Base-by-base conservation (phyloP, 345 rosid genomes). In the Eucalyptus curtisii region DNA sequence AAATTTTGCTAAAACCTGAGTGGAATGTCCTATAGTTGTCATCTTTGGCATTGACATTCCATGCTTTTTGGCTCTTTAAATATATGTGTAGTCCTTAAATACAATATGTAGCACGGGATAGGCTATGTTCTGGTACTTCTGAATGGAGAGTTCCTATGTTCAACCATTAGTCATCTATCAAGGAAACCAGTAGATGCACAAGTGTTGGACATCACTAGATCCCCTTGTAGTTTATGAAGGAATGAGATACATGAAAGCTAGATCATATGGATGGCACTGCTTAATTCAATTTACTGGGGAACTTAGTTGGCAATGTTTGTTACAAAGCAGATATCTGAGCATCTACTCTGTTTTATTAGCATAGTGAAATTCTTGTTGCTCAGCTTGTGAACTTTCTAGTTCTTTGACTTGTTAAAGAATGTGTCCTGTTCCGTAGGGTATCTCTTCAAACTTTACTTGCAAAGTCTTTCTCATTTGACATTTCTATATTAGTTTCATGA, bases 401-500 rank as follows among this genome's bases (percentile, higher is more conserved):
- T 76, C 47, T 76, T 30, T 52, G 27, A 86, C 57, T 49, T n/a
- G 87, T 20, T 8, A n/a, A 85, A 37, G 40, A 47, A 27, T 27
- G 53, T 49, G 76, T 27, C 76, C 79, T 48, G 20, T 49, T 40
- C 15, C 33, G 42, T 57, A 10, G 48, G 68, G 25, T 66, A 37
- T 50, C 48, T 47, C 31, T 95, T 4, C 93, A 92, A 49, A 92
- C 93, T 59, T 59, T 59, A 12, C 7, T 95, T n/a, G 84, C 91
- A 5, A 92, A 94, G 93, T 76, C 47, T 37, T 76, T 76, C 82
- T 76, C 82, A 20, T 76, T 37, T 20, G 30, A 76, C 47, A 93
- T 64, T 95, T 94, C 79, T 90, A 89, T 92, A 88, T 94, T 49
- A 95, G 96, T 48, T 88, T 93, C 87, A 95, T 93, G 14, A 89